Percentiles rank a stretch among this genome's conserved stretches.
phyloP scores from a whole-genome alignment of 2,329 filamentous ascomycete genomes.

The Fusarium agapanthi region DNA sequence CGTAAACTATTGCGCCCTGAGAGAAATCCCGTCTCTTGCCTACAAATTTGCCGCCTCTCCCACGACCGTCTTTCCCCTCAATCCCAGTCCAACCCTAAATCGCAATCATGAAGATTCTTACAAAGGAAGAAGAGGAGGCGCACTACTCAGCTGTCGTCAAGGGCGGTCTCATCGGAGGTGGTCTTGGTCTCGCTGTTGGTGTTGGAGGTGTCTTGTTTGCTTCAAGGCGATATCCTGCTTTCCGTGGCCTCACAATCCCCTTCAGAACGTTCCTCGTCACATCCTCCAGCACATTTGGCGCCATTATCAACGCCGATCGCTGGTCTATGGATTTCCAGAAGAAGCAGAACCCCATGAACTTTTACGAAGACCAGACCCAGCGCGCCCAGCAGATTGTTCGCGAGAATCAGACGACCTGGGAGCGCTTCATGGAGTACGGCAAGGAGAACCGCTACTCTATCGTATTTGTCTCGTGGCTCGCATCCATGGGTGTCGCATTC shows the following conservation, averaged over 20 bases:
- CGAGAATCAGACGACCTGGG: conserved; percentile 62
- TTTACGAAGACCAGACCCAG: conserved; percentile 71
- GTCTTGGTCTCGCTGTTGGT: conserved; percentile 73
- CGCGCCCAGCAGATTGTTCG: conserved; percentile 64
- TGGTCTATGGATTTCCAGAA: conserved; percentile 71
- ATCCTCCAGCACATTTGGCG: conserved; percentile 81
- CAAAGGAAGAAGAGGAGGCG: conserved; percentile 87
- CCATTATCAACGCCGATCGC: conserved; percentile 90
- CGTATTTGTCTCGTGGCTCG: conserved; percentile 83
- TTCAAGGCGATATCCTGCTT: conserved; percentile 75
- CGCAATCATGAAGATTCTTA: conserved; percentile 88
- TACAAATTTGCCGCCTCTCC: conserved; percentile 1
- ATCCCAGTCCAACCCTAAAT: conserved; percentile 23
- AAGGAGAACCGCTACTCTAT: conserved; percentile 86
- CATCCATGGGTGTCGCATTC: conserved; percentile 79
- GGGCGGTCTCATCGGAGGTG: conserved; percentile 79
- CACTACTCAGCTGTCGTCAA: conserved; percentile 85
- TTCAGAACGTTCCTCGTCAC: conserved; percentile 92
- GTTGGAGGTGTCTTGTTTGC: conserved; percentile 73
- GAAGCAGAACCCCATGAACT: conserved; percentile 70
- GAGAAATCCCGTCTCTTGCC: not conserved
- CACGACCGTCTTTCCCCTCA: not conserved
- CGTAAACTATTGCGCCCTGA: not conserved
- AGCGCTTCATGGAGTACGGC: conserved; percentile 77
- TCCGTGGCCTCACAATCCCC: conserved; percentile 84